These are phyloP conservation scores for Apophysomyces elegans DNA, from an alignment of 371 early-diverging fungal species.

Conservation along the genomic window DNA sequence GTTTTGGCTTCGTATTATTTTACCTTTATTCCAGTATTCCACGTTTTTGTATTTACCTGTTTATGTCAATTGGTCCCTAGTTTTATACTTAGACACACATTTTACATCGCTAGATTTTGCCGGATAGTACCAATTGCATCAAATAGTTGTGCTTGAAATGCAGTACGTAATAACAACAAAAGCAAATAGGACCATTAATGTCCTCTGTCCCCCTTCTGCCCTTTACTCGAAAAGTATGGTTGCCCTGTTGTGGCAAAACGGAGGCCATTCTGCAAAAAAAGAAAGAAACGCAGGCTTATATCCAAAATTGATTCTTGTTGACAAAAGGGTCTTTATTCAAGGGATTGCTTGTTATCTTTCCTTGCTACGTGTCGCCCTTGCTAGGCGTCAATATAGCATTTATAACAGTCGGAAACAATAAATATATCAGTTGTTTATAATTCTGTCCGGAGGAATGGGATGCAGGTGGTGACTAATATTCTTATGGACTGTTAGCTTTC, in stretches of 20 bases:
- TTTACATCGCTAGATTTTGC: background rate
- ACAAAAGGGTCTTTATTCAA: background rate
- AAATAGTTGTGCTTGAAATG: background rate
- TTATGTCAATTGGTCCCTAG: slow-evolving; percentile 7
- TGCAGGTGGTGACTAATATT: background rate
- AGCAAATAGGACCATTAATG: too few relatives aligned
- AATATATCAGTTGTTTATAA: background rate
- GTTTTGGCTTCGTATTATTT: too few relatives aligned
- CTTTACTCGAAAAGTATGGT: background rate
- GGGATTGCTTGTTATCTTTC: background rate
- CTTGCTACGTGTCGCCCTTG: background rate
- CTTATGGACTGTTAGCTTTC: background rate
- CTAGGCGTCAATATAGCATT: background rate
- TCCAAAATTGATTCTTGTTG: background rate
- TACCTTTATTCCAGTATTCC: background rate
- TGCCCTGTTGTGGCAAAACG: background rate
- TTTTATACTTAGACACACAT: background rate
- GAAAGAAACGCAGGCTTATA: background rate
- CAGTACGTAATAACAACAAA: slow-evolving; percentile 1
- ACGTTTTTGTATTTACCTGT: slow-evolving; percentile 6
- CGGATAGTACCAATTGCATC: background rate
- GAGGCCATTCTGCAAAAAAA: background rate
- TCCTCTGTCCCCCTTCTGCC: background rate
- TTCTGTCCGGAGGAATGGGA: background rate
- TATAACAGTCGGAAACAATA: background rate